phyloP scores from a whole-genome alignment of 306 rosid genomes.

The Rosa multiflora region DNA sequence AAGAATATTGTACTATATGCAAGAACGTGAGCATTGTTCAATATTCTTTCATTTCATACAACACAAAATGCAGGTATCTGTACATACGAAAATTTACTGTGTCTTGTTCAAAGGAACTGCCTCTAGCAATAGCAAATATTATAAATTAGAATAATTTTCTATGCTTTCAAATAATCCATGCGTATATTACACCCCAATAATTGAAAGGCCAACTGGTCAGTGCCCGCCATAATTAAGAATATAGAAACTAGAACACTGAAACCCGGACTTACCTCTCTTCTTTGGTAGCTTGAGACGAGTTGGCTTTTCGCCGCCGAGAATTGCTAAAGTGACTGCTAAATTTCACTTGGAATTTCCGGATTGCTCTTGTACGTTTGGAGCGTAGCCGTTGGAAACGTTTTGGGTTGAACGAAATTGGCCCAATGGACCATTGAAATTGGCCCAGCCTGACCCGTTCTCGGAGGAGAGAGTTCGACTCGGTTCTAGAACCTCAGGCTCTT shows the following conservation, averaged over 20 bases:
- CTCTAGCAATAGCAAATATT: background rate
- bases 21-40: background rate
- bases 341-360: background rate
- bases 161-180: background rate
- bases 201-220: too few species aligned
- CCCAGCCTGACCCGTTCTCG: background rate
- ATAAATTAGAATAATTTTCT: too few species aligned
- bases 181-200: too few species aligned
- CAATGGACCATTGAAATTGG: background rate
- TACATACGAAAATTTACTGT: background rate
- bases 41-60: background rate
- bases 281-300: background rate
- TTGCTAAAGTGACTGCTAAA: too few species aligned
- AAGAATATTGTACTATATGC: background rate
- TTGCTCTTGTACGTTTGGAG: background rate
- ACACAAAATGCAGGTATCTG: background rate
- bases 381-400: background rate
- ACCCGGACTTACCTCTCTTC: background rate
- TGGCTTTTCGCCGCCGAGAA: background rate
- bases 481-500: conserved; percentile 6
- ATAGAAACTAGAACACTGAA: background rate
- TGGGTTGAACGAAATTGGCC: background rate
- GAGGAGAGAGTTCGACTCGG: conserved; percentile 5
- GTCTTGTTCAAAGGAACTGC: background rate
- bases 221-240: too few species aligned